phyloP scores from a whole-genome alignment of 768 basidiomycete genomes.

The Tulasnella sp. region DNA sequence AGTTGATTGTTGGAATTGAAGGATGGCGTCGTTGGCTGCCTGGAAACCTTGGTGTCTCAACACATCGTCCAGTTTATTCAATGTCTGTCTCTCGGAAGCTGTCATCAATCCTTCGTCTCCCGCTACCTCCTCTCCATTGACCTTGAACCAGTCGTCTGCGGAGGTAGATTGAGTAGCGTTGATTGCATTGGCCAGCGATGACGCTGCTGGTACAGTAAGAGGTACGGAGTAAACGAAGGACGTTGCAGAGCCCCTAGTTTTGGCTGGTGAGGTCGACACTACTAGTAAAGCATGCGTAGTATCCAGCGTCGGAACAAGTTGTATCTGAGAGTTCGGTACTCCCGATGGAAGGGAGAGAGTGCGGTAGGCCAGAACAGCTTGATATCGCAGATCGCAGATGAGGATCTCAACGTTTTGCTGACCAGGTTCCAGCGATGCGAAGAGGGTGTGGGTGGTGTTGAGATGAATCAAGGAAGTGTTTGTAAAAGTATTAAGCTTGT shows the following conservation, averaged over 20 bases:
- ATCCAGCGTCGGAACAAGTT: neutral
- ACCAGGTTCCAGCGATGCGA: conserved; percentile 19
- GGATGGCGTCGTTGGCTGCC: neutral
- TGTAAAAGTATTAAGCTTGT: neutral
- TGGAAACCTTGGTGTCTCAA: neutral
- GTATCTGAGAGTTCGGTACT: neutral
- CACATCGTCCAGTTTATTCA: neutral
- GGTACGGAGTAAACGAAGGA: neutral
- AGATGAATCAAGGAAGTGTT: conserved; percentile 19
- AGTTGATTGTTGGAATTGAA: neutral
- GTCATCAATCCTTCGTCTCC: neutral
- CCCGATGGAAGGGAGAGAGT: neutral
- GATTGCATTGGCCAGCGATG: neutral
- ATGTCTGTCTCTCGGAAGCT: neutral
- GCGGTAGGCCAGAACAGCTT: conserved; percentile 14
- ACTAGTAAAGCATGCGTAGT: neutral
- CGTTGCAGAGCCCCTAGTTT: neutral
- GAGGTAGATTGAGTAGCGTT: neutral
- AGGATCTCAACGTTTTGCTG: conserved; percentile 13
- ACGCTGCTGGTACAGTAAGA: neutral
- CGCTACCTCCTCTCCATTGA: neutral
- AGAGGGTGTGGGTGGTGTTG: conserved; percentile 28
- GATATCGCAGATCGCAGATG: conserved; percentile 28
- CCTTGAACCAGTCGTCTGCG: neutral
- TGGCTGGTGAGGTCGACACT: neutral